phyloP scores from a whole-genome alignment of 441 rosid species.

The Macaranga tanarius region DNA sequence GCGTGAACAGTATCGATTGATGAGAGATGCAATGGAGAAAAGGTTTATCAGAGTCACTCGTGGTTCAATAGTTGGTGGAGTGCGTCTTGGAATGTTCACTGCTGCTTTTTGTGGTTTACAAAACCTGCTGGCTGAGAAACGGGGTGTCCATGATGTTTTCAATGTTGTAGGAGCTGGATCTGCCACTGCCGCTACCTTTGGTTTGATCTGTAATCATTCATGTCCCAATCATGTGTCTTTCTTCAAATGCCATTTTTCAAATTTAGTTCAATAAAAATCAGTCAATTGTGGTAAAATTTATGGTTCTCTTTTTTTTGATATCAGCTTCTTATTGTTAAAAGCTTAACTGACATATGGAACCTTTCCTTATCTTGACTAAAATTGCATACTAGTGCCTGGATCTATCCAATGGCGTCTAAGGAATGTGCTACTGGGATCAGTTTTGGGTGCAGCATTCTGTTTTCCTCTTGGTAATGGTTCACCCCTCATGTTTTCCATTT shows the following conservation, averaged over 20 bases:
- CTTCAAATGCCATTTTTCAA: neutral
- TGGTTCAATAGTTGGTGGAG: slow-evolving; percentile 87
- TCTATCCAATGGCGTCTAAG: slow-evolving; percentile 83
- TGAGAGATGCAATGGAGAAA: slow-evolving; percentile 98
- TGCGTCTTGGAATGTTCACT: slow-evolving; percentile 90
- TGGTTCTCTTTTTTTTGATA: neutral
- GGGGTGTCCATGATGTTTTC: slow-evolving; percentile 76
- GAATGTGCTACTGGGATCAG: slow-evolving; percentile 80
- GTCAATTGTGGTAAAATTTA: neutral
- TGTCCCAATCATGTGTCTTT: neutral
- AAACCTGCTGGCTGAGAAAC: slow-evolving; percentile 72
- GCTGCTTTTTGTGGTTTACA: slow-evolving; percentile 79
- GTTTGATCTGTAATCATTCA: slow-evolving; percentile 57
- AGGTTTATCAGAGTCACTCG: slow-evolving; percentile 81
- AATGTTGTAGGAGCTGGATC: slow-evolving; percentile 94
- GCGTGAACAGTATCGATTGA: slow-evolving; percentile 77
- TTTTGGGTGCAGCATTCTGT: slow-evolving; percentile 81
- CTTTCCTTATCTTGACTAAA: slow-evolving; percentile 3
- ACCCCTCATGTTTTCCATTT: slow-evolving; percentile 8
- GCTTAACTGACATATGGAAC: neutral
- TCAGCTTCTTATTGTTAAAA: neutral
- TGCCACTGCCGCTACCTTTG: slow-evolving; percentile 90
- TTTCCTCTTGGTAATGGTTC: slow-evolving; percentile 73
- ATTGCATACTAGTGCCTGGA: slow-evolving; percentile 70
- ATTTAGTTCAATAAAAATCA: neutral